Percentiles rank a stretch among this genome's conserved stretches.
Conservation (phyloP, 306 rosid species). For the Castanopsis chinensis region DNA sequence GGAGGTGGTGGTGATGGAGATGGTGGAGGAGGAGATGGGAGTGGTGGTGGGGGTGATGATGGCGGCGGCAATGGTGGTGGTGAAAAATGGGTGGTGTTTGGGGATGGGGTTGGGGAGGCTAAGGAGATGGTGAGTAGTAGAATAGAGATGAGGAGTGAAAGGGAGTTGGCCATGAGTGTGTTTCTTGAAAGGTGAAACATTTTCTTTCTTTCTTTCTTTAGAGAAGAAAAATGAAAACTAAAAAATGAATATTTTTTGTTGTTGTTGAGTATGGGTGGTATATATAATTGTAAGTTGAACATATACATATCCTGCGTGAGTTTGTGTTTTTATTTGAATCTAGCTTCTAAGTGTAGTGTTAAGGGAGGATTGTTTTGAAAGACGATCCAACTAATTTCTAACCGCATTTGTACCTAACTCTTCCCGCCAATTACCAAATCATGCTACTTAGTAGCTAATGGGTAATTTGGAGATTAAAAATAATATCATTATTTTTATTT, state of each 20-base stretch:
- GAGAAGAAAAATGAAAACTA: not conserved
- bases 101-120: not conserved
- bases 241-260: not conserved
- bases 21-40: not conserved
- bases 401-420: too few species aligned
- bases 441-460: too few species aligned
- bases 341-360: too few species aligned
- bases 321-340: too few species aligned
- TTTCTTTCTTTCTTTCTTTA: not conserved
- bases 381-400: too few species aligned
- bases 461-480: too few species aligned
- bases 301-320: too few species aligned
- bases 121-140: not conserved
- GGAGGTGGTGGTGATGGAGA: not conserved
- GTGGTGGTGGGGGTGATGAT: not conserved
- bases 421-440: too few species aligned
- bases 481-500: too few species aligned
- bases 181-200: not conserved
- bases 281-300: not conserved
- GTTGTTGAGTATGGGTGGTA: not conserved
- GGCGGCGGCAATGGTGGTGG: not conserved
- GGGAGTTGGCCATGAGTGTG: not conserved
- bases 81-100: not conserved
- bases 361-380: too few species aligned
- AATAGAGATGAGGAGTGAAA: not conserved